Conservation (phyloP, 306 rosid species). For the barrel medic (Medicago truncatula) region DNA sequence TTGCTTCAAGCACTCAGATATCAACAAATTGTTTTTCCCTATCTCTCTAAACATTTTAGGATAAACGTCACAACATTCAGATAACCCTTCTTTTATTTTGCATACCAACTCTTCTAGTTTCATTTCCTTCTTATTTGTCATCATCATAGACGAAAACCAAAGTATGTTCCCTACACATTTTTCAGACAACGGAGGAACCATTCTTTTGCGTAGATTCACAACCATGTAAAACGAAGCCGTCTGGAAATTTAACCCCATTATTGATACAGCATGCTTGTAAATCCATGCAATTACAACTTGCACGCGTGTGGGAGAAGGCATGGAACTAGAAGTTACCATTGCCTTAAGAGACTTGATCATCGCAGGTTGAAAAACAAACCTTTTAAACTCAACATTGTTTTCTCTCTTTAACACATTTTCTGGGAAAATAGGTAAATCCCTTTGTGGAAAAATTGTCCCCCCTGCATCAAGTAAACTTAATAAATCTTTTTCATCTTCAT, state of each 20-base stretch:
- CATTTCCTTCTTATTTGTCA: not conserved
- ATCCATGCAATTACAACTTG: not conserved
- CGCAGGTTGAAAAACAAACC: not conserved
- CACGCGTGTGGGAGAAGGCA: not conserved
- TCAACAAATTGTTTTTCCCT: not conserved
- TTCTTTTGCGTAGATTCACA: not conserved
- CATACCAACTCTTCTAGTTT: slow-evolving; percentile 39
- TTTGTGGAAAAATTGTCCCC: not conserved
- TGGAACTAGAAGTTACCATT: not conserved
- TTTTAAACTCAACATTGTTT: not conserved
- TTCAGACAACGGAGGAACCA: not conserved
- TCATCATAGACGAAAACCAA: not conserved
- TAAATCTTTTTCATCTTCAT: not conserved
- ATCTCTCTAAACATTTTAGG: slow-evolving; percentile 21
- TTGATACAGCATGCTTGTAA: too few species aligned
- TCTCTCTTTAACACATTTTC: not conserved
- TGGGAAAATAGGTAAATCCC: not conserved
- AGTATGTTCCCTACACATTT: not conserved
- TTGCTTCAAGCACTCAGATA: slow-evolving; percentile 30
- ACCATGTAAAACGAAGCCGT: not conserved
- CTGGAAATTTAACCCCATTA: not conserved
- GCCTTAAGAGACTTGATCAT: not conserved
- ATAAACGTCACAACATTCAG: not conserved
- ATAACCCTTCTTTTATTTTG: slow-evolving; percentile 27
- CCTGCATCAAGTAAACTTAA: not conserved